Base-by-base conservation (phyloP, 495 filamentous ascomycete species). In the Amphirosellinia nigrospora region DNA sequence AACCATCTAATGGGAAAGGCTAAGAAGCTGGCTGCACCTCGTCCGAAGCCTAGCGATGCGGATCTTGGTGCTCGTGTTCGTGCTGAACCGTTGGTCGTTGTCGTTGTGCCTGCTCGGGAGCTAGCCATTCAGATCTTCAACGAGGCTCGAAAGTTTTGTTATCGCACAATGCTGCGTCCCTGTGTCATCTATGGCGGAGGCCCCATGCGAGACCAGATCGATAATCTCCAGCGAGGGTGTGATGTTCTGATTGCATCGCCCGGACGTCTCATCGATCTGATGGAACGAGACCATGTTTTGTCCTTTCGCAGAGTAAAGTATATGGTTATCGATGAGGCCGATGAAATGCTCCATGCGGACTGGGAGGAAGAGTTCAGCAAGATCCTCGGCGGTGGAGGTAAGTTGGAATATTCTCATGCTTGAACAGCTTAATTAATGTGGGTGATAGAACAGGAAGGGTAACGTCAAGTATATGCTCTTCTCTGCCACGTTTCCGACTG, bases 1-100 rank as follows among this genome's bases (percentile, higher is more conserved):
- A 97, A 94, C 43, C 89, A 93, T 79, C 79, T 98, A 34, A 96
- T 97, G 93, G 96, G 96, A 30, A 98, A 98, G 81, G 93, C 91
- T 0, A 94, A 91, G 79, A 93, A 93, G 79, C 82, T 96, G 3
- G 88, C 89, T 1, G 94, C 91, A 19, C 85, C 89, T 56, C 92
- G 94, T 34, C 94, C 94, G 0, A 87, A 88, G 69, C 77, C 87
- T 0, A 75, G 74, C 2, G 82, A 71, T 0, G 81, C 77, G 36
- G 63, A 71, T 0, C 69, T 74, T 1, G 83, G 82, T 0, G 84
- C 85, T 66, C 75, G 75, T 3, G 84, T 90, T 26, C 86, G 87
- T 45, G 94, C 92, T 13, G 94, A 98, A 81, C 96, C 96, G 2
- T 78, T 98, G 19, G 90, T 98, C 0, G 82, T 98, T 16, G 84